Percentiles rank a stretch among this genome's conserved stretches.
Evolutionary conservation across 257 asterid species (phyloP).

Genomic region (Gentiana dahurica): DNA sequence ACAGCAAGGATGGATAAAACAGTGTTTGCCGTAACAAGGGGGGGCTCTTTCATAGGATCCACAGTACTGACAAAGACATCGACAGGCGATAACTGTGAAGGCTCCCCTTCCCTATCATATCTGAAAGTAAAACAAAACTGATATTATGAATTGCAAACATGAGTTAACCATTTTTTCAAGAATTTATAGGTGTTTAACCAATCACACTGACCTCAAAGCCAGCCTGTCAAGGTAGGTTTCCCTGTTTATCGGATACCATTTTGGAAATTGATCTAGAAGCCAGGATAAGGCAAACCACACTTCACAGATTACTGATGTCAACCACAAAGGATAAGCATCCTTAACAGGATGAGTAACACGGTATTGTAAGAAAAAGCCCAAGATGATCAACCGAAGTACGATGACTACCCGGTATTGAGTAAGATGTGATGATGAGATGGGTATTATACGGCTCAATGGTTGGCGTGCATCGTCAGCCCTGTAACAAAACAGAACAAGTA

Average conservation of each 20-base stretch:
- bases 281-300: conserved; percentile 67
- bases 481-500: conserved; percentile 7
- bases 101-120: conserved; percentile 66
- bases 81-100: conserved; percentile 52
- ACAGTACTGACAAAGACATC: conserved; percentile 82
- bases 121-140: conserved; percentile 16
- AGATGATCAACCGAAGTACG: conserved; percentile 51
- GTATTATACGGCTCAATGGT: conserved; percentile 62
- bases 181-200: not conserved
- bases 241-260: conserved; percentile 61
- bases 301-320: conserved; percentile 68
- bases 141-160: too few species aligned
- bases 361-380: conserved; percentile 67
- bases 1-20: conserved; percentile 84
- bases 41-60: conserved; percentile 89
- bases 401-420: conserved; percentile 60
- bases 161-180: not conserved
- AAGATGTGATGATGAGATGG: conserved; percentile 46
- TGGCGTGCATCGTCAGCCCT: conserved; percentile 73
- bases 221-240: conserved; percentile 64
- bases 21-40: conserved; percentile 83
- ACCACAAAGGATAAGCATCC: conserved; percentile 68
- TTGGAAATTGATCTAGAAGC: conserved; percentile 70
- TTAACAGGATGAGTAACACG: conserved; percentile 57
- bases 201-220: conserved; percentile 40